These are phyloP conservation scores for Nemania sp. DNA, from an alignment of 2,329 filamentous ascomycete genomes.

Conservation along the genomic window DNA sequence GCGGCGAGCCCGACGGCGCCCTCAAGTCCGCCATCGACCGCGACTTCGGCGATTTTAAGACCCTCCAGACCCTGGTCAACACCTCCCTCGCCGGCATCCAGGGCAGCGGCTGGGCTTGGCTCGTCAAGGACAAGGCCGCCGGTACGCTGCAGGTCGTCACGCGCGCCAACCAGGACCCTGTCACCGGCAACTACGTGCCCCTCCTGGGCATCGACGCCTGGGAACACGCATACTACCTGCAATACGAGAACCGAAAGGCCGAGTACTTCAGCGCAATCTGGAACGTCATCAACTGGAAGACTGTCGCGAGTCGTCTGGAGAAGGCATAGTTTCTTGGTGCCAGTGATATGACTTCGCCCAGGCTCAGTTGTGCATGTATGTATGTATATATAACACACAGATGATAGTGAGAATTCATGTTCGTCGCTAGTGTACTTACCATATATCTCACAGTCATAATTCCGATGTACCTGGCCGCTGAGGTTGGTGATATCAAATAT, in stretches of 20 bases:
- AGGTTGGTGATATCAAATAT: no score
- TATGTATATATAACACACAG: neutral
- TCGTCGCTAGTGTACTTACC: neutral
- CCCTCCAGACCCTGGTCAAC: constrained; percentile 58
- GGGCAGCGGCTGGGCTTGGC: constrained; percentile 70
- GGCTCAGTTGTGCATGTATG: neutral
- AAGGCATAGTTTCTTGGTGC: constrained; percentile 27
- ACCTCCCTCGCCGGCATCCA: constrained; percentile 60
- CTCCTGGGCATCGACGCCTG: constrained; percentile 68
- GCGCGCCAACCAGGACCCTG: constrained; percentile 67
- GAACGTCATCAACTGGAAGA: constrained; percentile 75
- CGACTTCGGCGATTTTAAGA: constrained; percentile 58
- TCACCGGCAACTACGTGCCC: constrained; percentile 51
- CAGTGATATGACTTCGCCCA: neutral
- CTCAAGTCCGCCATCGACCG: constrained; percentile 54
- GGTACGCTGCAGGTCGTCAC: constrained; percentile 61
- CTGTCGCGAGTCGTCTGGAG: constrained; percentile 38
- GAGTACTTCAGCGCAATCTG: constrained; percentile 81
- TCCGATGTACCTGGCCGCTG: no score
- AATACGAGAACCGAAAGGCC: constrained; percentile 80
- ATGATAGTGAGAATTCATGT: neutral
- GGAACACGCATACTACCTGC: constrained; percentile 63
- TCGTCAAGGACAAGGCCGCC: constrained; percentile 56
- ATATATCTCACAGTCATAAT: no score
- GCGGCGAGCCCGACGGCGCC: constrained; percentile 55